Evolutionary conservation across 768 basidiomycete species (phyloP).

Genomic region (Boletus insuetus): DNA sequence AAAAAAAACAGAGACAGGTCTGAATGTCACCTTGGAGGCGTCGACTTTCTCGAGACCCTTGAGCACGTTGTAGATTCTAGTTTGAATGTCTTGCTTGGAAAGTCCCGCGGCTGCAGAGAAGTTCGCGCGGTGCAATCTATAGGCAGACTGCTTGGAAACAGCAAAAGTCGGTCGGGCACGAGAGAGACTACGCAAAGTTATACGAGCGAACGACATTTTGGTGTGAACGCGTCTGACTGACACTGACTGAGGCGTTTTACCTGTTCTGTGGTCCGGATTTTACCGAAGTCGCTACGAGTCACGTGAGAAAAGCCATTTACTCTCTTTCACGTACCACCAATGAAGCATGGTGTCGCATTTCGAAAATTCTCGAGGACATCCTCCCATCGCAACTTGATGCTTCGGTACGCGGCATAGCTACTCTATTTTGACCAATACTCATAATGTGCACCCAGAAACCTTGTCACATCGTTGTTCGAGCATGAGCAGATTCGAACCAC

Average conservation of each 20-base stretch:
- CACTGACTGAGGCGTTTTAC: background rate
- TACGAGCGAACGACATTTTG: constrained; percentile 35
- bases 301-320: background rate
- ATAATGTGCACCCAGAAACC: constrained; percentile 54
- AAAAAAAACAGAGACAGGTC: constrained; percentile 5
- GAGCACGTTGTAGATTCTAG: constrained; percentile 27
- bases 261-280: constrained; percentile 23
- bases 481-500: constrained; percentile 97
- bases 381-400: constrained; percentile 89
- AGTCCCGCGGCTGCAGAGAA: constrained; percentile 27
- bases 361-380: constrained; percentile 90
- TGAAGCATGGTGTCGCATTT: constrained; percentile 95
- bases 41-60: constrained; percentile 34
- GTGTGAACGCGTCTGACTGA: constrained; percentile 19
- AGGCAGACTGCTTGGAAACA: constrained; percentile 28
- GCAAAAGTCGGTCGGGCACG: constrained; percentile 28
- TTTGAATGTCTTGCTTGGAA: constrained; percentile 24
- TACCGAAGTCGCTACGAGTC: constrained; percentile 16
- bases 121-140: constrained; percentile 30
- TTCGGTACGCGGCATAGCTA: constrained; percentile 54
- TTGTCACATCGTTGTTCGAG: constrained; percentile 91
- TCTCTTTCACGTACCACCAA: constrained; percentile 33
- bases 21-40: constrained; percentile 22
- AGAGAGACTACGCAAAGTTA: constrained; percentile 32
- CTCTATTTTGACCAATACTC: background rate